A percentile compares a stretch with the other conserved stretches of the same genome.
Conservation (phyloP, 495 filamentous ascomycete genomes). For the Aspergillus affinis region DNA sequence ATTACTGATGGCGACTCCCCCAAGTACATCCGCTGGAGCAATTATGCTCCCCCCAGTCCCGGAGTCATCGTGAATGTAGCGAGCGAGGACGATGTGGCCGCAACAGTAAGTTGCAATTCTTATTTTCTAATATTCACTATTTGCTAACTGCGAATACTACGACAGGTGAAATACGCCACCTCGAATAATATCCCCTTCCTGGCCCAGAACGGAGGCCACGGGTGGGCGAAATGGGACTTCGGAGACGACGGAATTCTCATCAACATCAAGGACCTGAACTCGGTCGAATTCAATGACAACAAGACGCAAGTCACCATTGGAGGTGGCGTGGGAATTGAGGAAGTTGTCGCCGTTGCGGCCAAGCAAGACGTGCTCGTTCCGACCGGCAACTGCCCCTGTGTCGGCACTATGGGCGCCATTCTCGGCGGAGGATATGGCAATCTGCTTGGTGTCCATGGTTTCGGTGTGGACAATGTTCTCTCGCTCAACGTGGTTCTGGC, state of each 20-base stretch:
- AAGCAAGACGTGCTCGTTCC: constrained; percentile 3
- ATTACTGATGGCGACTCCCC: background rate
- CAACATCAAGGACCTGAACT: background rate
- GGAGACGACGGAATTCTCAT: constrained; percentile 2
- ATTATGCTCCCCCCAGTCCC: background rate
- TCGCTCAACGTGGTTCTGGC: background rate
- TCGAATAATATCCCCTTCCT: constrained; percentile 4
- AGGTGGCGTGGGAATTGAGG: background rate
- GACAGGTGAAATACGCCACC: constrained; percentile 6
- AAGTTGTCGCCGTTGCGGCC: background rate
- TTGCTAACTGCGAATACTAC: background rate
- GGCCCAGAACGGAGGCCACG: constrained; percentile 7
- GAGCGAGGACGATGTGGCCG: constrained; percentile 6
- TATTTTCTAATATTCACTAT: background rate
- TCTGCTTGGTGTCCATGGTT: background rate
- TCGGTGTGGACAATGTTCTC: background rate
- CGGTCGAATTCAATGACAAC: background rate
- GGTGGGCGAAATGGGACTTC: constrained; percentile 4
- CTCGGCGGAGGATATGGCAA: constrained; percentile 4
- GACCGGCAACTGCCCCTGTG: constrained; percentile 6
- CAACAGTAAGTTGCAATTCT: background rate
- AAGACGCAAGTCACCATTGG: background rate
- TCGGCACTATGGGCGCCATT: background rate
- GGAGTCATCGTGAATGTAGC: constrained; percentile 1
- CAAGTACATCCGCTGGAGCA: background rate